Conservation (phyloP, 345 rosid species). For the Mangifera indica region DNA sequence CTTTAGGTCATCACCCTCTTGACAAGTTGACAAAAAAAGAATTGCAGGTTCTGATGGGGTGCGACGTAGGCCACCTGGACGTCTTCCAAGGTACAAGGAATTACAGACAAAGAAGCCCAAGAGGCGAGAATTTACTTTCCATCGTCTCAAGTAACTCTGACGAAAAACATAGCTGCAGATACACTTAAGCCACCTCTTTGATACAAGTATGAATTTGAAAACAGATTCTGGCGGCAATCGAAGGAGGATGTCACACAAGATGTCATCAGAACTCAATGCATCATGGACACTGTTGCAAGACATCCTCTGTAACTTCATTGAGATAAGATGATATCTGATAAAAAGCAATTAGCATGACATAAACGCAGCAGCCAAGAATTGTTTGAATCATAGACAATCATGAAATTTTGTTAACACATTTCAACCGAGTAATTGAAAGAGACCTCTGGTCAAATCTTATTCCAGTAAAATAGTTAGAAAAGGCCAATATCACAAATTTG, state of each 20-base stretch:
- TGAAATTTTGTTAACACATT: background rate
- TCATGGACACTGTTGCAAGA: constrained; percentile 23
- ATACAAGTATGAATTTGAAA: constrained; percentile 40
- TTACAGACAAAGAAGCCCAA: constrained; percentile 59
- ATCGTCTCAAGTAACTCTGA: constrained; percentile 35
- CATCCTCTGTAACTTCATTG: constrained; percentile 20
- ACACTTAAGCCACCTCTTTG: constrained; percentile 60
- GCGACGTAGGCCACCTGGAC: constrained; percentile 32
- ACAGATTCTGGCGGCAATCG: constrained; percentile 50
- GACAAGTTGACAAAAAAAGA: constrained; percentile 49
- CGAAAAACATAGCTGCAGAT: constrained; percentile 49
- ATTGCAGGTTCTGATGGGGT: constrained; percentile 54
- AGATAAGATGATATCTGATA: background rate
- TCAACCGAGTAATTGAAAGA: constrained; percentile 3
- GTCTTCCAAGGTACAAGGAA: constrained; percentile 49
- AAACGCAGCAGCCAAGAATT: background rate
- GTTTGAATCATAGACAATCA: background rate
- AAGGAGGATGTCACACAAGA: constrained; percentile 47
- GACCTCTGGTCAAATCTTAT: background rate
- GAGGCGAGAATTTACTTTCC: constrained; percentile 46
- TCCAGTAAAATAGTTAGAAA: background rate
- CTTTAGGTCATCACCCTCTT: constrained; percentile 55
- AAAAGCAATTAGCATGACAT: background rate
- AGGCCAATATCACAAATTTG: background rate
- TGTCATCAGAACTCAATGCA: constrained; percentile 48